Evolutionary conservation across 768 basidiomycete species (phyloP).

Genomic region (Lanmaoa pseudosensibilis): DNA sequence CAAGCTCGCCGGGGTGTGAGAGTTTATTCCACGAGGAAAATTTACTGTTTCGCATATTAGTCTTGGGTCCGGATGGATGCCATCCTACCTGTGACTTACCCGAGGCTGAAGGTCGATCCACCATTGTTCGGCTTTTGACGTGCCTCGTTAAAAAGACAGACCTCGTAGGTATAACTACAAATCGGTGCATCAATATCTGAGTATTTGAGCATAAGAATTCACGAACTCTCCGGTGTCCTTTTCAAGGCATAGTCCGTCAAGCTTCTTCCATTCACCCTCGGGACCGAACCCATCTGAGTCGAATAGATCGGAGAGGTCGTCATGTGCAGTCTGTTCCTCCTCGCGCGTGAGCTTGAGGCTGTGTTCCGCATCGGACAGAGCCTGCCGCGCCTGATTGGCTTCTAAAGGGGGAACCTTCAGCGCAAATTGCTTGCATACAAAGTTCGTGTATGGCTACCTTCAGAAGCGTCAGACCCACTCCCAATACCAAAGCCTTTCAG

Average conservation of each 20-base stretch:
- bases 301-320: constrained; percentile 67
- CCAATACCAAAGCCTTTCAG: constrained; percentile 65
- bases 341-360: constrained; percentile 51
- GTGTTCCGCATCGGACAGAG: constrained; percentile 61
- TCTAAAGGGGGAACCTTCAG: constrained; percentile 37
- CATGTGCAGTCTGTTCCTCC: constrained; percentile 53
- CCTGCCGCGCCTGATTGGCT: constrained; percentile 61
- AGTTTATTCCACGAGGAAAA: constrained; percentile 78
- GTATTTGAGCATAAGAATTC: not conserved
- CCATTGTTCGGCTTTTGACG: constrained; percentile 87
- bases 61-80: not conserved
- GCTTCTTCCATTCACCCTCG: constrained; percentile 95
- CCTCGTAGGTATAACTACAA: constrained; percentile 85
- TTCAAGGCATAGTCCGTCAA: constrained; percentile 77
- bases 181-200: constrained; percentile 7
- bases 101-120: constrained; percentile 72
- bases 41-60: constrained; percentile 43
- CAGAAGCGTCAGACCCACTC: constrained; percentile 38
- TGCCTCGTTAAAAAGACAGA: constrained; percentile 88
- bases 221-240: constrained; percentile 90
- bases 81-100: constrained; percentile 52
- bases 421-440: not conserved
- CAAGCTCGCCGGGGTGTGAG: constrained; percentile 57
- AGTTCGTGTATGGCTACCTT: constrained; percentile 33
- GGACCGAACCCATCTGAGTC: constrained; percentile 64